Evolutionary conservation across 2,329 filamentous ascomycete genomes (phyloP), one percentile per base, ranked within the genome.

Genomic region (Grosmannia huntii): DNA sequence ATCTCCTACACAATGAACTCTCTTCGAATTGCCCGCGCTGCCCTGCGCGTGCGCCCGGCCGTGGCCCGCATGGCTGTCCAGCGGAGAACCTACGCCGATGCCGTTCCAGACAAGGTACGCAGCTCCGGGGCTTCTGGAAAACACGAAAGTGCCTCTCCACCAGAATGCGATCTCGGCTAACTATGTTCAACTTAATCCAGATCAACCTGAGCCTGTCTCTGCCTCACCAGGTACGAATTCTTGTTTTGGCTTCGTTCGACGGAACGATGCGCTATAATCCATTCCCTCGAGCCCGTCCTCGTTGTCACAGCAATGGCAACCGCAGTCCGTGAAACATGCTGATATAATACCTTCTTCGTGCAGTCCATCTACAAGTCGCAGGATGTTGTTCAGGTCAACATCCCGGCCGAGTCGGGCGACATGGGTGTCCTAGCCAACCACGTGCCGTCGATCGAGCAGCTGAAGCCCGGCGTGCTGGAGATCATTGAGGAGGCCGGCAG

Each of bases 371-470:
- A 82, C 79, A 82, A 81, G 74, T 84, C 77, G 66, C 77, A 83
- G 69, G 80, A 82, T 70, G 81, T 85, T 71, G 85, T 97, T 71
- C 94, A 99, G 81, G 94, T 99, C 81, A 99, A 99, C 84, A 86
- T 99, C 70, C 87, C 94, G 73, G 94, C 94, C 71, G 94, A 96
- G 75, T 95, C 91, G 63, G 94, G 94, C 73, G 94, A 97, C 69
- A 99, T 99, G 94, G 94, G 94, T 87, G 87, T 99, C 69, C 87
- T 99, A 72, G 94, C 94, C 73, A 95, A 94, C 82, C 94, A 99
- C 84, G 94, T 99, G 69, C 91, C 94, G 65, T 90, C 91, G 62
- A 97, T 99, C 71, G 94, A 99, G 82, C 94, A 99, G 82, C 82
- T 99, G 75, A 96, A 95, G 84, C 91, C 94, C 62, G 94, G 94